Percentiles rank a stretch among this genome's conserved stretches.
These are phyloP conservation scores for Nothomitra cinnamomea DNA, from an alignment of 2,329 filamentous ascomycete genomes.

Conservation along the genomic window DNA sequence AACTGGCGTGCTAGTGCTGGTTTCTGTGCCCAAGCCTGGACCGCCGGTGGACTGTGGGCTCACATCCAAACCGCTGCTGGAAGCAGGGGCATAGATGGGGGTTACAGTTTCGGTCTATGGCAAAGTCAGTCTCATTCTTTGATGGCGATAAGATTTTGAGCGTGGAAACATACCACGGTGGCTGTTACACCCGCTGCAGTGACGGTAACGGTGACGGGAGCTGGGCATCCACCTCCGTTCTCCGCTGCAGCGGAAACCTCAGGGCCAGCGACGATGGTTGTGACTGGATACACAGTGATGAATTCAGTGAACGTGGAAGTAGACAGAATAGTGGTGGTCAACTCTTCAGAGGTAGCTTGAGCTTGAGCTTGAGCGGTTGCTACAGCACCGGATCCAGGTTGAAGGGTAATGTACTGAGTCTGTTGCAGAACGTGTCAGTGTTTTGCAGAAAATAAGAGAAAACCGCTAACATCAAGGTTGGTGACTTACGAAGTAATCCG, in stretches of 20 bases:
- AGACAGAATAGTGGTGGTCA: slow-evolving; percentile 12
- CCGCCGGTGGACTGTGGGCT: too few species aligned
- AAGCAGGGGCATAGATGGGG: background rate
- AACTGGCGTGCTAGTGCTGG: too few species aligned
- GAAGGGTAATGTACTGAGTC: slow-evolving; percentile 13
- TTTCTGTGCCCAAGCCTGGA: too few species aligned
- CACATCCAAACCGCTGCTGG: too few species aligned
- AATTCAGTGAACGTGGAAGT: slow-evolving; percentile 20
- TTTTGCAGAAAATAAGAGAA: background rate
- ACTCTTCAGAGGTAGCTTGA: background rate
- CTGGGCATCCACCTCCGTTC: background rate
- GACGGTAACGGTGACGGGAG: background rate
- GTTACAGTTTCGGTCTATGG: background rate
- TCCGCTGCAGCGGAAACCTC: background rate
- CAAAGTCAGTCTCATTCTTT: background rate
- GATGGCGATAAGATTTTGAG: background rate
- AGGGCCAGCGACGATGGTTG: background rate
- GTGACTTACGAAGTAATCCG: slow-evolving; percentile 17
- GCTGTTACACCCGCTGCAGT: background rate
- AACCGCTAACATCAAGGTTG: slow-evolving; percentile 5
- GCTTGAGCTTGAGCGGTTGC: background rate
- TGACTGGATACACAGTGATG: slow-evolving; percentile 19
- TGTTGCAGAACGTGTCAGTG: slow-evolving; percentile 9
- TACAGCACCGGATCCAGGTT: slow-evolving; percentile 6
- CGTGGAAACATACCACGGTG: background rate